Evolutionary conservation across 768 basidiomycete species (phyloP).

Genomic region (Lactifluus hygrophoroides): DNA sequence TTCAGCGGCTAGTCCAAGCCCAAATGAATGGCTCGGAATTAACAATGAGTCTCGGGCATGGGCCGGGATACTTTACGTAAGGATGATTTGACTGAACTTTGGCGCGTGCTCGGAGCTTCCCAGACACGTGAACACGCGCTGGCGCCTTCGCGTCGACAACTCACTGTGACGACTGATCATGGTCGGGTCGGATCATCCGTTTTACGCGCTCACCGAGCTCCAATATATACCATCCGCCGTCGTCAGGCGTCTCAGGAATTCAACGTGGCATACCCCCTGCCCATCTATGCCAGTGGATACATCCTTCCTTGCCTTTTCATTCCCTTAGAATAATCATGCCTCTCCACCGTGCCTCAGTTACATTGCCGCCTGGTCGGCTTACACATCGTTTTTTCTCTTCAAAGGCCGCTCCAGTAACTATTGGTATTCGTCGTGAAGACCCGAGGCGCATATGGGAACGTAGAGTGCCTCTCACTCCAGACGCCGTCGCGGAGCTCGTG

Average conservation of each 20-base stretch:
- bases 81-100: too few relatives aligned
- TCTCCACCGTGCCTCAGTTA: slow-evolving; percentile 13
- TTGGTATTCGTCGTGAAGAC: slow-evolving; percentile 72
- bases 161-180: not conserved
- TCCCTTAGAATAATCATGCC: not conserved
- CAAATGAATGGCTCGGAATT: too few relatives aligned
- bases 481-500: slow-evolving; percentile 55
- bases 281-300: not conserved
- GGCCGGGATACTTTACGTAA: too few relatives aligned
- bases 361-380: not conserved
- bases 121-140: not conserved
- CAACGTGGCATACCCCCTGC: not conserved
- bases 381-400: not conserved
- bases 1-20: too few relatives aligned
- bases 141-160: not conserved
- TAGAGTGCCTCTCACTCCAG: slow-evolving; percentile 73
- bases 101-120: too few relatives aligned
- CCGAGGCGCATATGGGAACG: slow-evolving; percentile 80
- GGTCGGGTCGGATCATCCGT: slow-evolving; percentile 3
- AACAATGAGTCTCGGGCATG: too few relatives aligned
- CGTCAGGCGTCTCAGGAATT: not conserved
- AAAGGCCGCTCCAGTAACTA: slow-evolving; percentile 24
- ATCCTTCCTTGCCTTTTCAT: not conserved
- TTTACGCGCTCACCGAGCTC: not conserved
- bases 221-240: not conserved